A percentile compares a stretch with the other conserved stretches of the same genome.
Evolutionary conservation across 495 filamentous ascomycete genomes (phyloP).

Genomic region (Aspergillus egyptiacus): DNA sequence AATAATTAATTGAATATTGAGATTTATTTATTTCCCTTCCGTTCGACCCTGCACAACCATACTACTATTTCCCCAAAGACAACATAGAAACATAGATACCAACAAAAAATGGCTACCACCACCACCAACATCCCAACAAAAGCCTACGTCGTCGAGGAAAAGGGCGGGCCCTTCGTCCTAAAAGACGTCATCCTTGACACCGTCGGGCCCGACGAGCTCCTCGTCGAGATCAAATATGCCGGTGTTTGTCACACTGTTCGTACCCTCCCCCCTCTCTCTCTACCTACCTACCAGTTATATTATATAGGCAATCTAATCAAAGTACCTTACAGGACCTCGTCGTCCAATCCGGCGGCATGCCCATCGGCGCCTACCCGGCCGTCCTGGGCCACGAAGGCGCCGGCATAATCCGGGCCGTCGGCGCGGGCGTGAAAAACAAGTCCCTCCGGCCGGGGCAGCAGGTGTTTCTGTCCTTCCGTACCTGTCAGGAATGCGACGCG

Average conservation of each 20-base stretch:
- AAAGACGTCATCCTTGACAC: slow-evolving; percentile 27
- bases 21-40: too few species aligned
- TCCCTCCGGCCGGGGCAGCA: slow-evolving; percentile 39
- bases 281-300: background rate
- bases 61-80: too few species aligned
- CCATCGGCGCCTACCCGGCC: slow-evolving; percentile 30
- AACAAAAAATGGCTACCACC: too few species aligned
- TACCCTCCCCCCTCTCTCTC: background rate
- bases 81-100: too few species aligned
- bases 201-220: slow-evolving; percentile 23
- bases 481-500: slow-evolving; percentile 34
- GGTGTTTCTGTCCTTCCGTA: slow-evolving; percentile 40
- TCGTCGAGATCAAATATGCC: slow-evolving; percentile 33
- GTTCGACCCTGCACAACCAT: too few species aligned
- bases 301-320: background rate
- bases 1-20: too few species aligned
- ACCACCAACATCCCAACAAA: background rate
- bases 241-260: slow-evolving; percentile 32
- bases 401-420: slow-evolving; percentile 42
- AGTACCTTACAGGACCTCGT: slow-evolving; percentile 25
- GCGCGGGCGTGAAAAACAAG: slow-evolving; percentile 33
- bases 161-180: slow-evolving; percentile 23
- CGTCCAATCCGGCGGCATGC: slow-evolving; percentile 28
- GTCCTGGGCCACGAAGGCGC: slow-evolving; percentile 52
- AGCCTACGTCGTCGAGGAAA: slow-evolving; percentile 27